Conservation (phyloP, 805 yeast species). For the Komagataella ulmi region DNA sequence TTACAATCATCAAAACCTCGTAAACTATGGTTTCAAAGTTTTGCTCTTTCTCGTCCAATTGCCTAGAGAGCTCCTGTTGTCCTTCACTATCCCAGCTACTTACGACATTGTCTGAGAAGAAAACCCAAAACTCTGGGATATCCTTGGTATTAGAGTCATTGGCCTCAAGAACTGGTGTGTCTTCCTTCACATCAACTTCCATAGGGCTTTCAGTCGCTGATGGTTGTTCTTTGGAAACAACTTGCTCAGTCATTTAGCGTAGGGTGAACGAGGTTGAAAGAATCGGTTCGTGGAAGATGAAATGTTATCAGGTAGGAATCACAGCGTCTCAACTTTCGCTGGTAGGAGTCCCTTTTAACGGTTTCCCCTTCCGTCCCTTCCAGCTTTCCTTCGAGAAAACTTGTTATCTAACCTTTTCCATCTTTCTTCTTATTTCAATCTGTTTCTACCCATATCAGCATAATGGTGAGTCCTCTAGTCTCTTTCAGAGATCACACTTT, state of each 20-base stretch:
- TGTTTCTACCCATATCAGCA: not conserved
- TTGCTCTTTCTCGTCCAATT: not conserved
- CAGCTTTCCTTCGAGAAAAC: not conserved
- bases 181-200: not conserved
- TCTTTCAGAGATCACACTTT: not conserved
- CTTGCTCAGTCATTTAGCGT: not conserved
- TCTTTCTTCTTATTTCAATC: not conserved
- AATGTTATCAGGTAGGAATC: not conserved
- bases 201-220: not conserved
- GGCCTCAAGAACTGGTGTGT: not conserved
- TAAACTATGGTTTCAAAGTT: not conserved
- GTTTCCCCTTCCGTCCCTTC: not conserved
- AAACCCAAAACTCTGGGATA: not conserved
- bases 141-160: not conserved
- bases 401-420: not conserved
- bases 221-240: not conserved
- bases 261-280: not conserved
- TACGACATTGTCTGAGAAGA: conserved; percentile 2
- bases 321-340: not conserved
- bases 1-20: not conserved
- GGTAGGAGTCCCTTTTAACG: not conserved
- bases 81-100: conserved; percentile 9
- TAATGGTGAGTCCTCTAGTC: not conserved
- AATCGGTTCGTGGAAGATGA: not conserved
- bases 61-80: conserved; percentile 9